Base-by-base conservation (phyloP, 1,284 basidiomycete species). In the Sporisorium graminicola region DNA sequence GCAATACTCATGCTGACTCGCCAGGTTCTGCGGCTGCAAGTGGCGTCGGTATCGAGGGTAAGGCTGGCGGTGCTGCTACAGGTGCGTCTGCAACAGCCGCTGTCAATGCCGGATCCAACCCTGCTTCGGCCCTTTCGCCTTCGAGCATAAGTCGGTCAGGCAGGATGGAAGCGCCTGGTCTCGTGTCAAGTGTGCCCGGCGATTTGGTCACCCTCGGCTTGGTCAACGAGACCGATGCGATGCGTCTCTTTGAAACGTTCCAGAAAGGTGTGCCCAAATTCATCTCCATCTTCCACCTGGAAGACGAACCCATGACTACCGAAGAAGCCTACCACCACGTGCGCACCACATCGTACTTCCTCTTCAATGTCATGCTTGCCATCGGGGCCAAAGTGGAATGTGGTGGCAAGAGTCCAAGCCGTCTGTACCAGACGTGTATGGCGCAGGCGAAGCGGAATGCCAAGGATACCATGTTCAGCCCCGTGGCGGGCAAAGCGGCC, bases 391-490 rank as follows among this genome's bases (percentile, higher is more conserved):
- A 94, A 86, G 94, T 97, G 78, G 90, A 93, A 77, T 93, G 92
- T 73, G 94, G 94, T 12, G 94, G 92, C 79, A 92, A 93, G 10
- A 91, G 92, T 24, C 90, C 94, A 24, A 91, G 90, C 58, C 88
- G 91, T 31, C 92, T 94, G 1, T 95, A 95, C 86, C 94, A 94
- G 87, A 91, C 91, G 82, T 94, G 93, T 83, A 88, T 96, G 50
- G 94, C 95, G 83, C 94, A 96, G 86, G 94, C 94, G 7, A 94
- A 96, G 86, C 93, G 94, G 49, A 95, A 96, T 74, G 95, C 94
- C 42, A 90, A 94, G 47, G 94, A 93, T 18, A 94, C 94, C 13
- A 88, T 97, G 55, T 96, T 96, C 82, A 93, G 94, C 14, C 94
- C 94, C 51, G 91, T 95, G 33, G 93, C 94, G 20, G 89, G 93